A percentile compares a stretch with the other conserved stretches of the same genome.
phyloP scores from a whole-genome alignment of 2,329 filamentous ascomycete species.

The Aureobasidium sp. region DNA sequence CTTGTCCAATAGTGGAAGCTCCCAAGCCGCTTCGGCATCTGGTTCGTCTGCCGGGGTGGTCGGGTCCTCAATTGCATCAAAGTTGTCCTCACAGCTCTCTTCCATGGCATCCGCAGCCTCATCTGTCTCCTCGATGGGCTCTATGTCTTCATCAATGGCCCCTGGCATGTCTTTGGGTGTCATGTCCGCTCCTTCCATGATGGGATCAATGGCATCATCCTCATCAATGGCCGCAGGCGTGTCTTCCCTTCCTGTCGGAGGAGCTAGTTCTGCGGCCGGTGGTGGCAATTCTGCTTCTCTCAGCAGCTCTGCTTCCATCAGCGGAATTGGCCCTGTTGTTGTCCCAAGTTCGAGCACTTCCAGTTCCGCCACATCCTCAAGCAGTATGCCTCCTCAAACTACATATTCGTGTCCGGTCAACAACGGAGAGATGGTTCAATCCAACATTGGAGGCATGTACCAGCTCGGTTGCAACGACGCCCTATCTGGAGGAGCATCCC shows the following conservation, averaged over 20 bases:
- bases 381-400: neutral
- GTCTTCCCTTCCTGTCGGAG: neutral
- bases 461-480: neutral
- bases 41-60: neutral
- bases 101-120: neutral
- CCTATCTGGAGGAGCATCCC: neutral
- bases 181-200: neutral
- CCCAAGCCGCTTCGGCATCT: neutral
- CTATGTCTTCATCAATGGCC: neutral
- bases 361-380: neutral
- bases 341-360: neutral
- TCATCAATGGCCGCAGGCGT: neutral
- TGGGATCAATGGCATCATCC: constrained; percentile 4
- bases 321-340: constrained; percentile 5
- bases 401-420: neutral
- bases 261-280: neutral
- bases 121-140: neutral
- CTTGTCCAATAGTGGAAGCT: neutral
- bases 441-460: neutral
- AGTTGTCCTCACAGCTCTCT: neutral
- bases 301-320: neutral
- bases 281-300: neutral
- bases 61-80: neutral
- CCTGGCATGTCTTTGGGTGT: neutral
- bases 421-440: neutral